Evolutionary conservation across 257 asterid genomes (phyloP).

Genomic region (Coffea canephora): DNA sequence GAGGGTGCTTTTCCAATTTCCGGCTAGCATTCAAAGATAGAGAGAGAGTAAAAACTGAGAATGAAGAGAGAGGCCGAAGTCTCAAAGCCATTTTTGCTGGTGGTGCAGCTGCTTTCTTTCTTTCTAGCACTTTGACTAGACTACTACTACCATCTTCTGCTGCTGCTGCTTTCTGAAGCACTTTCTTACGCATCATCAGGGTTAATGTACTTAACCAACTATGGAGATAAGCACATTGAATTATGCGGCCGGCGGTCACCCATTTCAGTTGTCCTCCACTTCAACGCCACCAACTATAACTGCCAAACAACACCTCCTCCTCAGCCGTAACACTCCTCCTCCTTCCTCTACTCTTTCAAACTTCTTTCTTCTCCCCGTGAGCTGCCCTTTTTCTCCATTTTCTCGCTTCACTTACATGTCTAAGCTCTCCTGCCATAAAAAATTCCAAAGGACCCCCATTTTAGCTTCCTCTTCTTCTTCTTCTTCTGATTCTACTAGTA

Average conservation of each 20-base stretch:
- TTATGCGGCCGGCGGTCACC: neutral
- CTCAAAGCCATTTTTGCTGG: no score
- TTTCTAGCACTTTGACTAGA: no score
- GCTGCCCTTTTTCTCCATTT: slow-evolving; percentile 9
- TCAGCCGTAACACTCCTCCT: neutral
- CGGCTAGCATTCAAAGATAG: no score
- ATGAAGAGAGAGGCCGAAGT: no score
- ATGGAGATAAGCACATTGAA: slow-evolving; percentile 14
- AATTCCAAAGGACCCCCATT: slow-evolving; percentile 27
- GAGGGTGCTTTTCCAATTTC: no score
- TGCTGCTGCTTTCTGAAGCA: no score
- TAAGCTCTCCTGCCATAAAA: slow-evolving; percentile 42
- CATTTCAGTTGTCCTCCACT: neutral
- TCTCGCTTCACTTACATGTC: slow-evolving; percentile 24
- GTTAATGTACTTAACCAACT: no score
- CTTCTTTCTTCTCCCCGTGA: slow-evolving; percentile 3
- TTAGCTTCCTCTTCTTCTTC: slow-evolving; percentile 59
- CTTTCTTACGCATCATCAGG: no score
- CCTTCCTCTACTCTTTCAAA: neutral
- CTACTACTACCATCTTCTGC: no score
- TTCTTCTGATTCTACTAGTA: slow-evolving; percentile 12
- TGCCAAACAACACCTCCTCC: neutral
- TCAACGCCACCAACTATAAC: neutral
- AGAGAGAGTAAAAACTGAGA: no score
- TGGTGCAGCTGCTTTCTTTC: no score